These are phyloP conservation scores for Penicillium samsonianum DNA, from an alignment of 495 filamentous ascomycete species.

Conservation along the genomic window DNA sequence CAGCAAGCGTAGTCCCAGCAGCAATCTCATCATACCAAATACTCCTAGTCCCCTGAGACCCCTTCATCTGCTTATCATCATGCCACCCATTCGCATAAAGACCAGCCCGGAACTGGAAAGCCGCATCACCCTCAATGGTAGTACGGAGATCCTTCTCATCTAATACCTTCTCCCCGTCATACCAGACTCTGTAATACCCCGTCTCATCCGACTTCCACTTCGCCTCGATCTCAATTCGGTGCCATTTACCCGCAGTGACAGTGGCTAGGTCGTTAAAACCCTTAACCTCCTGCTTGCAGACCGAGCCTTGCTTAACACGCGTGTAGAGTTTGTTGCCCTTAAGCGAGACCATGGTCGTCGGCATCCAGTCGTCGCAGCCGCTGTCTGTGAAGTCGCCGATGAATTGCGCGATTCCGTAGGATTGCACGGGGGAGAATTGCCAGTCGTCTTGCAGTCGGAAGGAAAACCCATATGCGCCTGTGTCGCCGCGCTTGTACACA, in stretches of 20 bases:
- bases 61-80: conserved; percentile 44
- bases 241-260: conserved; percentile 51
- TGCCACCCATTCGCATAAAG: conserved; percentile 61
- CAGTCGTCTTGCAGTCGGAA: conserved; percentile 54
- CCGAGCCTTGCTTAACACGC: conserved; percentile 48
- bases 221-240: conserved; percentile 50
- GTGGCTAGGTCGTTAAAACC: conserved; percentile 34
- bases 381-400: conserved; percentile 54
- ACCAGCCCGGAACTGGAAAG: conserved; percentile 56
- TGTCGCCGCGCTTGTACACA: conserved; percentile 51
- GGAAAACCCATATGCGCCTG: conserved; percentile 56
- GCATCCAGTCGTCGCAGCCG: conserved; percentile 55
- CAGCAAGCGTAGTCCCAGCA: conserved; percentile 47
- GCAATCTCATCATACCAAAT: conserved; percentile 58
- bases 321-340: conserved; percentile 47
- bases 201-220: conserved; percentile 50
- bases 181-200: conserved; percentile 53
- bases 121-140: conserved; percentile 45
- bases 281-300: conserved; percentile 40
- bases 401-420: conserved; percentile 57
- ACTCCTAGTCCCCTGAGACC: conserved; percentile 49
- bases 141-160: conserved; percentile 46
- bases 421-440: conserved; percentile 50
- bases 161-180: conserved; percentile 50
- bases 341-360: conserved; percentile 55